phyloP scores from a whole-genome alignment of 2,329 filamentous ascomycete species.

The Dendryphion nanum region DNA sequence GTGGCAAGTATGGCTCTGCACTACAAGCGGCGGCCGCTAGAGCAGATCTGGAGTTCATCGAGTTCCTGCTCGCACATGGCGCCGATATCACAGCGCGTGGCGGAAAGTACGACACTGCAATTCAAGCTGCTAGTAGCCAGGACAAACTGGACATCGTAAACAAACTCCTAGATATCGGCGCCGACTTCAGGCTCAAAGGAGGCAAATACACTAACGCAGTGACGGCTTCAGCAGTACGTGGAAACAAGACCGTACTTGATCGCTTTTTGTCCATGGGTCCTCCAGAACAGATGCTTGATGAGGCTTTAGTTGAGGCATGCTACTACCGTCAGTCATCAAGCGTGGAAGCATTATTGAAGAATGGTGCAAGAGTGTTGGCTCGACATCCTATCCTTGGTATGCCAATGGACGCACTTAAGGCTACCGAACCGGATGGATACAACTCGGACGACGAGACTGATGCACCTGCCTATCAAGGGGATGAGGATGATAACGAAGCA shows the following conservation, averaged over 20 bases:
- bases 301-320: constrained; percentile 20
- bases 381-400: constrained; percentile 14
- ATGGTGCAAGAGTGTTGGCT: constrained; percentile 16
- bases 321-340: constrained; percentile 16
- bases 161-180: constrained; percentile 16
- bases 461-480: constrained; percentile 6
- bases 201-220: constrained; percentile 18
- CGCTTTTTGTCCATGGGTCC: constrained; percentile 14
- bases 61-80: constrained; percentile 12
- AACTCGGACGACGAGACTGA: constrained; percentile 18
- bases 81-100: constrained; percentile 15
- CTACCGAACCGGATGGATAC: constrained; percentile 9
- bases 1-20: constrained; percentile 4
- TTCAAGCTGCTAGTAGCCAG: constrained; percentile 22
- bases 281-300: constrained; percentile 18
- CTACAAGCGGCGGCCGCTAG: constrained; percentile 3
- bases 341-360: constrained; percentile 18
- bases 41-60: constrained; percentile 13
- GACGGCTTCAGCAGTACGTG: constrained; percentile 15
- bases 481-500: constrained; percentile 10
- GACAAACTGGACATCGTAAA: constrained; percentile 15
- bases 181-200: constrained; percentile 15
- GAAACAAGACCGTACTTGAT: constrained; percentile 16
- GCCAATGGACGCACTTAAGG: constrained; percentile 13
- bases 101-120: constrained; percentile 19